Evolutionary conservation across 2,329 filamentous ascomycete species (phyloP), one percentile per base, ranked within the genome.

Genomic region (Ophiostoma sp.): DNA sequence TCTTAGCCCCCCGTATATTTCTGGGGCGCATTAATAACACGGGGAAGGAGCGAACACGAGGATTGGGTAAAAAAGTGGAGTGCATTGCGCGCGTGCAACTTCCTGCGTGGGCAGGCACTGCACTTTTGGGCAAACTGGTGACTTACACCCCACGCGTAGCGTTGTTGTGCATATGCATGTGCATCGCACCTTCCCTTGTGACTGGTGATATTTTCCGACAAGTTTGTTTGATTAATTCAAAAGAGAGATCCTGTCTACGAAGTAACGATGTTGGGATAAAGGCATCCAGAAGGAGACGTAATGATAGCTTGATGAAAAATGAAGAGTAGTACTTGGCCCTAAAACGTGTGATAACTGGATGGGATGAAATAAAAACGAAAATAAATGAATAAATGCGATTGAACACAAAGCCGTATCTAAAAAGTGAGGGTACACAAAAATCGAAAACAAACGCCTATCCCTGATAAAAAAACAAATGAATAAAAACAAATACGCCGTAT

Each of bases 11-110:
- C 9, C 9, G 6, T 36, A 61, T 45, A 36, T 61, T 36, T 66
- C 19, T 25, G 50, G 31, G 68, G 31, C 68, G 48, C 28, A 42
- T 42, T 57, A 28, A 28, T 70, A 64, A 71, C 68, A 59, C 36
- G 69, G 52, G 69, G 52, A 70, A 70, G 22, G 68, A 39, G 15
- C 69, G 36, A 50, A 50, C 55, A 71, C 69, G 55, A 42, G 48
- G 31, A 45, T 17, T 45, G 52, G 36, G n/a, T 19, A 15, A 57
- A 70, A 61, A 70, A 70, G 69, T 70, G 69, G 69, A 8, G 69
- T 36, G 22, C 50, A 59, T 59, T 12, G 22, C 6, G 22, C 12
- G 48, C n/a, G 31, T 42, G 39, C 64, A 52, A 50, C 59, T 64
- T 64, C 59, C 59, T 19, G 22, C n/a, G 36, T 36, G 22, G 61